phyloP scores from a whole-genome alignment of 495 filamentous ascomycete species.

The Penicillium lagena region DNA sequence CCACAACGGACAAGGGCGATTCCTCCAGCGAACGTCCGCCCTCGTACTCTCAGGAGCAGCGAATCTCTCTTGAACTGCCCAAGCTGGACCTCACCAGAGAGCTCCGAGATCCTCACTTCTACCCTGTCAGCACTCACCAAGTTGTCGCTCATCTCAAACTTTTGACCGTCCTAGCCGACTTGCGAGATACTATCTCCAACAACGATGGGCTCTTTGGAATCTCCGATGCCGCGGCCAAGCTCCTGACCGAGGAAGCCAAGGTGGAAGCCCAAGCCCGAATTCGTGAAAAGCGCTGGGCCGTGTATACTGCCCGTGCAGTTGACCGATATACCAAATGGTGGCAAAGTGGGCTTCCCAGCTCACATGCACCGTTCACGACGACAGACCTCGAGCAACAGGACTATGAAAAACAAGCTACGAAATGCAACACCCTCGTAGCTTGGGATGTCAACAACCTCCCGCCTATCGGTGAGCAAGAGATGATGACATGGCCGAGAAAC shows the following conservation, averaged over 20 bases:
- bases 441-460: slow-evolving; percentile 16
- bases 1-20: background rate
- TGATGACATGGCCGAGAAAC: background rate
- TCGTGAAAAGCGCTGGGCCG: slow-evolving; percentile 71
- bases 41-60: slow-evolving; percentile 9
- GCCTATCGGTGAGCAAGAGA: slow-evolving; percentile 17
- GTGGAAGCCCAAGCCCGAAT: slow-evolving; percentile 28
- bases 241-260: slow-evolving; percentile 3
- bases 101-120: background rate
- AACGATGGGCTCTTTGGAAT: slow-evolving; percentile 64
- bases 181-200: slow-evolving; percentile 60
- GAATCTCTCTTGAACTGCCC: slow-evolving; percentile 5
- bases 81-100: slow-evolving; percentile 5
- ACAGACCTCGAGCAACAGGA: background rate
- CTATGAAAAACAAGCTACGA: slow-evolving; percentile 9
- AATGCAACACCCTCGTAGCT: slow-evolving; percentile 6
- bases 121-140: slow-evolving; percentile 11
- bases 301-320: slow-evolving; percentile 67
- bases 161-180: slow-evolving; percentile 58
- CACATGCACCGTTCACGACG: slow-evolving; percentile 6
- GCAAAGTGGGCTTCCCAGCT: slow-evolving; percentile 23
- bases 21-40: slow-evolving; percentile 9
- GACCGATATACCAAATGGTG: slow-evolving; percentile 73
- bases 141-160: slow-evolving; percentile 78
- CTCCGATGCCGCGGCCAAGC: slow-evolving; percentile 39